phyloP scores from a whole-genome alignment of 192 early-diverging fungal species.

The Backusella psychrophila region DNA sequence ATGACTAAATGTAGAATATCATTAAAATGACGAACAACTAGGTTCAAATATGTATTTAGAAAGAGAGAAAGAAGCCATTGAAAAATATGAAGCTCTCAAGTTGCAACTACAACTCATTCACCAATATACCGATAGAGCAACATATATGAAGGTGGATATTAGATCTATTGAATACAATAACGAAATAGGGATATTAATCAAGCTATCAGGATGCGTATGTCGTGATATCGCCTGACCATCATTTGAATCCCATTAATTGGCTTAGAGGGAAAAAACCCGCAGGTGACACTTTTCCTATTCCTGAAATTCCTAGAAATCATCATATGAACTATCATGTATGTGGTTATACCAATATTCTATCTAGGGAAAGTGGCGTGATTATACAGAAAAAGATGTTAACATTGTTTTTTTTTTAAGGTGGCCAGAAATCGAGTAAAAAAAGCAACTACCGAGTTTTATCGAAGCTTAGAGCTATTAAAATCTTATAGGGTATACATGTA shows the following conservation, averaged over 20 bases:
- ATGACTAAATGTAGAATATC: not conserved
- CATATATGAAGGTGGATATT: not conserved
- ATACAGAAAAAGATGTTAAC: not conserved
- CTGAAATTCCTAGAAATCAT: not conserved
- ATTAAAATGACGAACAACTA: not conserved
- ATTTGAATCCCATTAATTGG: conserved; percentile 17
- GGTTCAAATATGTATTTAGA: conserved; percentile 22
- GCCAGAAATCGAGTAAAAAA: conserved; percentile 58
- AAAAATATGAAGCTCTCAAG: conserved; percentile 43
- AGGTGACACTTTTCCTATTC: not conserved
- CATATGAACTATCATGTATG: conserved; percentile 12
- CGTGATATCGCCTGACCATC: not conserved
- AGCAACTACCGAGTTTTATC: conserved; percentile 70
- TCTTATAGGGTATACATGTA: conserved; percentile 52
- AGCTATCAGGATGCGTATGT: not conserved
- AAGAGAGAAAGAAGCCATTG: conserved; percentile 42
- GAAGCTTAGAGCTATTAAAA: conserved; percentile 65
- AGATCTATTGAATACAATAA: not conserved
- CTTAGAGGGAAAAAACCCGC: not conserved
- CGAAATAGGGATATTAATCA: not conserved
- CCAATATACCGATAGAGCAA: not conserved
- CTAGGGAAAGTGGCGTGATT: not conserved
- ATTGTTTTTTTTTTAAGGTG: conserved; percentile 10
- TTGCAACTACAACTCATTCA: conserved; percentile 42
- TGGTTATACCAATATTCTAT: not conserved